phyloP scores from a whole-genome alignment of 2,329 filamentous ascomycete genomes.

The Coniochaeta ligniaria region DNA sequence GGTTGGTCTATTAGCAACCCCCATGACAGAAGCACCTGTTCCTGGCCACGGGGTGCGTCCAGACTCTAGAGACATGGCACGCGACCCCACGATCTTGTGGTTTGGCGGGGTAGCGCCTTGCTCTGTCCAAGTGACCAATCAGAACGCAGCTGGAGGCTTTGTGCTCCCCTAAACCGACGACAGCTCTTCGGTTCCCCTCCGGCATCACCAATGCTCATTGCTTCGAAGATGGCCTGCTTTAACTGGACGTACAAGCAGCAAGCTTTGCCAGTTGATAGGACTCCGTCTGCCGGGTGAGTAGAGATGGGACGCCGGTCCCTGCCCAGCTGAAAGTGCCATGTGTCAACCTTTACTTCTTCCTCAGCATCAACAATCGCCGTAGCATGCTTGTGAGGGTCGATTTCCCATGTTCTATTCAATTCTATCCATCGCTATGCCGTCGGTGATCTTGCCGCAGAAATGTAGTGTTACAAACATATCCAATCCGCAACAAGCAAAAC shows the following conservation, averaged over 20 bases:
- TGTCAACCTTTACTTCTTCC: too few relatives aligned
- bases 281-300: too few relatives aligned
- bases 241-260: too few relatives aligned
- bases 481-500: not conserved
- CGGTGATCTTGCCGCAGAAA: not conserved
- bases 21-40: not conserved
- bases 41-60: not conserved
- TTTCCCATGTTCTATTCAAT: not conserved
- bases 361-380: too few relatives aligned
- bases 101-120: not conserved
- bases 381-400: too few relatives aligned
- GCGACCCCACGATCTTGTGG: not conserved
- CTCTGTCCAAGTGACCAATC: not conserved
- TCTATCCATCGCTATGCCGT: not conserved
- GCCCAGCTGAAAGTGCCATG: too few relatives aligned
- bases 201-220: too few relatives aligned
- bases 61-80: not conserved
- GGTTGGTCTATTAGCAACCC: not conserved
- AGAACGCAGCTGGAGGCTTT: not conserved
- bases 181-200: not conserved
- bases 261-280: not conserved
- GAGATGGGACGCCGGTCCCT: too few relatives aligned
- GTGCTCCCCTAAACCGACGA: not conserved
- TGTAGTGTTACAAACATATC: not conserved
- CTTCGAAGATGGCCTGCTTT: too few relatives aligned